Evolutionary conservation across 108 stramenopile genomes (phyloP), one percentile per base, ranked within the genome.

Genomic region (Skeletonema tropicum): DNA sequence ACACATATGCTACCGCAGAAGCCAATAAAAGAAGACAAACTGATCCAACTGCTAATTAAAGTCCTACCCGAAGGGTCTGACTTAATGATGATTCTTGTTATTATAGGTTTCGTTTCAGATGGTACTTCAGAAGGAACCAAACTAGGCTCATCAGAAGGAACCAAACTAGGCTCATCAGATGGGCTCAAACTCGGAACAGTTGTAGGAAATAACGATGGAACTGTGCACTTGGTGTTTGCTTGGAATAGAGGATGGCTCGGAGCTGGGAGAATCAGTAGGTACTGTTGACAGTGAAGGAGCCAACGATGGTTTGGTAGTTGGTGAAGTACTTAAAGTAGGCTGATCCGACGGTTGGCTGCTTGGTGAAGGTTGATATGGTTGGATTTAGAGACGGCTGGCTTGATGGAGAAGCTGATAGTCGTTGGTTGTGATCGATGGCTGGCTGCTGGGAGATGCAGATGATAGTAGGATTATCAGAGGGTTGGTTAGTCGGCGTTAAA

Each of bases 291-390:
- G 0, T 71, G 70, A 21, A 12, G 70, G 70, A 71, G 39, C 21
- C 13, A 32, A 26, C 9, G 70, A 71, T 25, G 70, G 70, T 29
- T 23, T 4, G 6, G 14, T 1, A 5, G 60, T 23, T 5, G 66
- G 73, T 29, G 17, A 7, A 58, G 31, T 7, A 55, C 52, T 55
- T 0, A 55, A 5, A 55, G 21, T 25, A 23, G 52, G 52, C 52
- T 55, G 52, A 9, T 19, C 32, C 2, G 73, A 58, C 21, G 73
- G 73, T 57, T 30, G 26, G 32, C n/a, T 29, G 32, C 66, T 66
- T 38, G 65, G 49, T 6, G 75, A 64, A 64, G 9, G 69, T 70
- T 15, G 70, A 64, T n/a, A 39, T 39, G 11, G 70, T 71, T 13
- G 75, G 75, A 35, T 15, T 3, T 0, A 10, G 25, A 30, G 70